Conservation (phyloP, 441 rosid genomes). For the Erodium chrysanthum region DNA sequence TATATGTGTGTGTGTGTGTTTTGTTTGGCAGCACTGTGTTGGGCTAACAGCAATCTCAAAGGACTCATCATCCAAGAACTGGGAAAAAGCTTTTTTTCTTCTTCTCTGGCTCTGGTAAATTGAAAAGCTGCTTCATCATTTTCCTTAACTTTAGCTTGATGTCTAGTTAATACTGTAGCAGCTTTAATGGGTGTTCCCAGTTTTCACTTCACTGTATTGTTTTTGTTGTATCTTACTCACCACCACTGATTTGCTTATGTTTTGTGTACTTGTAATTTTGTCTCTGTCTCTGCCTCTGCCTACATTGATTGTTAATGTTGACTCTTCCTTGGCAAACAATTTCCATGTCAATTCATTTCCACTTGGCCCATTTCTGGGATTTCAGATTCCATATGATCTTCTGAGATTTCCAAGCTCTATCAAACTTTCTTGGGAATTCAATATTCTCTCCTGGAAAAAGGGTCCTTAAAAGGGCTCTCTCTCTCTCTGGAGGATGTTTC, state of each 20-base stretch:
- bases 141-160: neutral
- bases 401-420: neutral
- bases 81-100: neutral
- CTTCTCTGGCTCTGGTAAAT: neutral
- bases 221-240: neutral
- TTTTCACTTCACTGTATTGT: neutral
- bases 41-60: too few species aligned
- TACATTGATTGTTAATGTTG: too few species aligned
- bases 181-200: neutral
- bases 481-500: neutral
- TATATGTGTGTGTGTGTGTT: neutral
- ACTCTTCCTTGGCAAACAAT: too few species aligned
- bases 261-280: constrained; percentile 2
- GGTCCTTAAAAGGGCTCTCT: neutral
- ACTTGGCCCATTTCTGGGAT: neutral
- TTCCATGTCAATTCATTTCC: neutral
- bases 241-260: neutral
- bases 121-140: neutral
- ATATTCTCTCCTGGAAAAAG: constrained; percentile 4
- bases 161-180: neutral
- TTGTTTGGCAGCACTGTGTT: neutral
- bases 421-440: neutral
- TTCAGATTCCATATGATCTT: neutral
- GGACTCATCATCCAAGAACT: neutral
- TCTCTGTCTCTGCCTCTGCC: too few species aligned